Base-by-base conservation (phyloP, 495 filamentous ascomycete species). In the Emericellopsis terricola region DNA sequence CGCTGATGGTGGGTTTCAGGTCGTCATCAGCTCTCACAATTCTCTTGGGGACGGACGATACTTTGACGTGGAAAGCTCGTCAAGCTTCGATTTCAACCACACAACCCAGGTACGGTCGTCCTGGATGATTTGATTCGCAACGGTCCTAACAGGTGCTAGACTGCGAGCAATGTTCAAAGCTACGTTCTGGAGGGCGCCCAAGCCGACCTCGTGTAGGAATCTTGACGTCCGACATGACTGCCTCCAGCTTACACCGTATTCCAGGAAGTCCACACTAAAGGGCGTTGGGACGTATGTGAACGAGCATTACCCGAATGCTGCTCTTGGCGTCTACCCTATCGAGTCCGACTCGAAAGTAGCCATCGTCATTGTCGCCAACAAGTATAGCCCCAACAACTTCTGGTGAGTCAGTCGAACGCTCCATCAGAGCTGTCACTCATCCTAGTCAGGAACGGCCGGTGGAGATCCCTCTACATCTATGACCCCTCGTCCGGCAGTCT, bases 311-410 rank as follows among this genome's bases (percentile, higher is more conserved):
- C 76, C 83, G 1, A 76, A 65, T 43, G 78, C 76, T 33, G 74
- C 79, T 8, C 74, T 77, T 43, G 81, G 83, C 45, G 78, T 81
- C 18, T 89, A 80, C 48, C 78, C 86, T 19, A 74, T 72, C 40
- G 73, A 81, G 41, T 61, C 78, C 46, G 77, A 87, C 55, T 65
- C 71, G 15, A 67, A 71, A 36, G 53, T 96, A 15, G 82, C 85
- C 26, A 65, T 94, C 44, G 52, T 89, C 34, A 65, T 93, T 33
- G 84, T 93, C 26, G 79, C 89, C 20, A 94, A 85, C 64, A 93
- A 93, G 48, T 96, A 96, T 65, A 89, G 80, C 42, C 91, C 91
- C 5, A 80, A 81, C 48, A 99, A 99, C 64, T 96, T 79, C 67
- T 99, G 91, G 85, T 86, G 55, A 11, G 51, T n/a, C 11, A 9